These are phyloP conservation scores for Penicillium sp. DNA, from an alignment of 2,329 filamentous ascomycete genomes.

Conservation along the genomic window DNA sequence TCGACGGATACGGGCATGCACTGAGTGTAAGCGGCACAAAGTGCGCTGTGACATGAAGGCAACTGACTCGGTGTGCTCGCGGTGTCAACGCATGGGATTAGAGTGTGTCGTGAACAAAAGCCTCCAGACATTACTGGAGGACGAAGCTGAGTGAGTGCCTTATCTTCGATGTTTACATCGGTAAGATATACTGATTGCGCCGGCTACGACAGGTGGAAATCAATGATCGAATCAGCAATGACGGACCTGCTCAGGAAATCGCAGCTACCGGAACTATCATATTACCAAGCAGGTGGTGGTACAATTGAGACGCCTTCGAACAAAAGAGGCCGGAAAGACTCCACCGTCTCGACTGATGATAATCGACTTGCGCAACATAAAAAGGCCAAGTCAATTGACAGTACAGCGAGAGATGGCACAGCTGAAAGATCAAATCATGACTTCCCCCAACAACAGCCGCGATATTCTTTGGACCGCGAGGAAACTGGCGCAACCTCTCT, in stretches of 20 bases:
- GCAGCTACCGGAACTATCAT: slow-evolving; percentile 38
- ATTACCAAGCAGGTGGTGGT: slow-evolving; percentile 35
- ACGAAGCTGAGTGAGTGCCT: slow-evolving; percentile 46
- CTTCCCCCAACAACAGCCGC: slow-evolving; percentile 27
- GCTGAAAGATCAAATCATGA: slow-evolving; percentile 22
- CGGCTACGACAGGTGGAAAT: slow-evolving; percentile 33
- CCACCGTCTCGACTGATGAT: slow-evolving; percentile 34
- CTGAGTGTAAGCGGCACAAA: slow-evolving; percentile 54
- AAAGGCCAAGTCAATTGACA: slow-evolving; percentile 16
- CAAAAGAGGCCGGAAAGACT: slow-evolving; percentile 33
- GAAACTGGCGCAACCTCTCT: slow-evolving; percentile 36
- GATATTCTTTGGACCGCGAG: slow-evolving; percentile 38
- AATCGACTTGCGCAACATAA: slow-evolving; percentile 18
- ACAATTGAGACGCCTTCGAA: slow-evolving; percentile 29
- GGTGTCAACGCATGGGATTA: slow-evolving; percentile 50
- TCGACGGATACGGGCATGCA: slow-evolving; percentile 50
- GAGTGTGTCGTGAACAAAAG: slow-evolving; percentile 54
- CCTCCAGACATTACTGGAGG: slow-evolving; percentile 48
- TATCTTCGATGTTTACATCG: slow-evolving; percentile 6
- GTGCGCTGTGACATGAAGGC: slow-evolving; percentile 54
- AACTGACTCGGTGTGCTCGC: slow-evolving; percentile 48
- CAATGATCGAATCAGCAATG: slow-evolving; percentile 39
- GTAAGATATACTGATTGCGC: slow-evolving; percentile 11
- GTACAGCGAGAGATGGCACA: slow-evolving; percentile 10
- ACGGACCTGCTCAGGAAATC: slow-evolving; percentile 37